These are phyloP conservation scores for Telfairia occidentalis DNA, from an alignment of 331 rosid genomes.

Conservation along the genomic window DNA sequence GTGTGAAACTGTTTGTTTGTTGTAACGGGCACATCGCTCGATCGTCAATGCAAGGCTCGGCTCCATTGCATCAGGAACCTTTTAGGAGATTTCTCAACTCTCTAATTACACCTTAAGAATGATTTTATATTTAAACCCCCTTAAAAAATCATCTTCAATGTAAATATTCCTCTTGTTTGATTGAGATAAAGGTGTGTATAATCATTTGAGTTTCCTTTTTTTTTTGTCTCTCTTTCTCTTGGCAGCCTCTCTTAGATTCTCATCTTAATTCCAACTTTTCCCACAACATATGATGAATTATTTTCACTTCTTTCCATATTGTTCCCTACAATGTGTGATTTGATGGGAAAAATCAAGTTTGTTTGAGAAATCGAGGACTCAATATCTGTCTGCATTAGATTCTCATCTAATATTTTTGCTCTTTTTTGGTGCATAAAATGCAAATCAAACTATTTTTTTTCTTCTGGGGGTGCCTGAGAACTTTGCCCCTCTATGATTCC, in stretches of 20 bases:
- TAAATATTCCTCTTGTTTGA: constrained; percentile 6
- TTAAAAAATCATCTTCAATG: neutral
- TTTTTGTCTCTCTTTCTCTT: neutral
- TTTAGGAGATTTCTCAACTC: constrained; percentile 19
- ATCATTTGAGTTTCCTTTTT: neutral
- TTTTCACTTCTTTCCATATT: neutral
- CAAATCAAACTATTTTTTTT: neutral
- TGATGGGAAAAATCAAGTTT: neutral
- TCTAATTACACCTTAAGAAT: constrained; percentile 10
- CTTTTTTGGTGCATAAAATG: neutral
- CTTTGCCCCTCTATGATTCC: too few relatives aligned
- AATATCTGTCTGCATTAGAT: neutral
- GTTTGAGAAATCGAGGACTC: neutral
- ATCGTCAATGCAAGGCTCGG: neutral
- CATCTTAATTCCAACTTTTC: neutral
- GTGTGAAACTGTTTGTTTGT: constrained; percentile 6
- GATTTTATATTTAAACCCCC: neutral
- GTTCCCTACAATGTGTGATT: neutral
- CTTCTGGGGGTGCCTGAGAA: too few relatives aligned
- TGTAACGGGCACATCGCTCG: constrained; percentile 6
- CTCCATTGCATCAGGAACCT: neutral
- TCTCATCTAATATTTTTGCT: neutral
- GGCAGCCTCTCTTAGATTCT: neutral
- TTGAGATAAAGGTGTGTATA: constrained; percentile 7
- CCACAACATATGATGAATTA: neutral